Base-by-base conservation (phyloP, 2,329 filamentous ascomycete species). In the Nothopassalora personata region DNA sequence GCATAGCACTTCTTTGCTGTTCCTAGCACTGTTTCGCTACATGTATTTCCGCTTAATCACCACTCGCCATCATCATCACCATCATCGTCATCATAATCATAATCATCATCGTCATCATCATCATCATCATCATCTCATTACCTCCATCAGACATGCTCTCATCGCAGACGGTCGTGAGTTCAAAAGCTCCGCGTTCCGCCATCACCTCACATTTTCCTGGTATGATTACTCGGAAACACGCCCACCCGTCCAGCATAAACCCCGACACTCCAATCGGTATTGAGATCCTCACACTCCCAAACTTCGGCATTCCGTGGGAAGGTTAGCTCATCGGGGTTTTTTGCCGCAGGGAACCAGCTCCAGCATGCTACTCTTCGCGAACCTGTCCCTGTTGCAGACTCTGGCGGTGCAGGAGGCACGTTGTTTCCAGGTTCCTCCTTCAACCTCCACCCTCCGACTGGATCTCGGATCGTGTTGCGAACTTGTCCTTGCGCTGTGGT, bases 261-360 rank as follows among this genome's bases (percentile, higher is more conserved):
- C 0, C 93, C 93, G 76, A 87, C 88, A 69, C 83, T 91, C 92
- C 92, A 97, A 72, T 96, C 91, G 18, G 87, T 89, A 72, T 96
- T 96, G 51, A 95, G 85, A 72, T 94, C 89, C 71, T 93, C 88
- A 39, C 88, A 85, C 76, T 97, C 93, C 6, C 82, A 81, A 13
- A 97, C 83, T 73, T 94, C 89, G 0, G 92, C 91, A 9, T 89
- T 86, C 53, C 86, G 86, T 0, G 93, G 93, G 67, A 97, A 97
- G 62, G 86, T 74, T 45, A 97, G 75, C 75, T 97, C 93, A 70
- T 96, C 89, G 19, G 78, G 79, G 1, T 83, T 83, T 0, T 75
- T 79, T 0, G 80, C 75, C 2, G 82, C 81, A 0, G 91, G 90
- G 69, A 88, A 92, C 81, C 90, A 96, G 4, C 85, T 56, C 33